These are phyloP conservation scores for Syzygium oleosum DNA, from an alignment of 345 rosid species.

Conservation along the genomic window DNA sequence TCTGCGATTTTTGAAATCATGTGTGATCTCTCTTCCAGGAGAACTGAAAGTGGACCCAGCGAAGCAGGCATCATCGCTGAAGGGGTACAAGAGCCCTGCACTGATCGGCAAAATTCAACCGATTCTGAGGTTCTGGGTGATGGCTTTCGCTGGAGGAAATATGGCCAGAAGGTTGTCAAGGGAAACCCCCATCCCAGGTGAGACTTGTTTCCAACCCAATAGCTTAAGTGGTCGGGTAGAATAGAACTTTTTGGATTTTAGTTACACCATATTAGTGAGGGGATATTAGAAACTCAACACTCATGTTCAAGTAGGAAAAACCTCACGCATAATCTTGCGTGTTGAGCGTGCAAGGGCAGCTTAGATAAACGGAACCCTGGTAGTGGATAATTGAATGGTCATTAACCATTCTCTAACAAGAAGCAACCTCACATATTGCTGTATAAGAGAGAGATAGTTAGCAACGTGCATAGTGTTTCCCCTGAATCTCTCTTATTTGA, in stretches of 20 bases:
- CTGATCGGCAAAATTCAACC: slow-evolving; percentile 29
- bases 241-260: background rate
- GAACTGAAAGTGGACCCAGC: slow-evolving; percentile 37
- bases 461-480: background rate
- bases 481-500: background rate
- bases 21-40: slow-evolving; percentile 21
- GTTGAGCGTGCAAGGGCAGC: background rate
- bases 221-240: background rate
- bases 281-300: background rate
- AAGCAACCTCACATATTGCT: background rate
- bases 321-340: background rate
- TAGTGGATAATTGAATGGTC: background rate
- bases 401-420: background rate
- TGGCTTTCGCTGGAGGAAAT: slow-evolving; percentile 98
- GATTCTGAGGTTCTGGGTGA: slow-evolving; percentile 70
- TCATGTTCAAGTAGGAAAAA: background rate
- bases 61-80: slow-evolving; percentile 38
- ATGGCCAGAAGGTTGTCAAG: slow-evolving; percentile 95
- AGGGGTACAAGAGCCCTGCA: slow-evolving; percentile 27
- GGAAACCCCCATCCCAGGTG: slow-evolving; percentile 95
- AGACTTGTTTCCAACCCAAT: background rate
- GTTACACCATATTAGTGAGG: background rate
- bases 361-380: background rate
- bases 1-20: background rate
- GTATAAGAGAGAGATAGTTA: background rate